phyloP scores from a whole-genome alignment of 768 basidiomycete species.

The Cystofilobasidium bisporidii region DNA sequence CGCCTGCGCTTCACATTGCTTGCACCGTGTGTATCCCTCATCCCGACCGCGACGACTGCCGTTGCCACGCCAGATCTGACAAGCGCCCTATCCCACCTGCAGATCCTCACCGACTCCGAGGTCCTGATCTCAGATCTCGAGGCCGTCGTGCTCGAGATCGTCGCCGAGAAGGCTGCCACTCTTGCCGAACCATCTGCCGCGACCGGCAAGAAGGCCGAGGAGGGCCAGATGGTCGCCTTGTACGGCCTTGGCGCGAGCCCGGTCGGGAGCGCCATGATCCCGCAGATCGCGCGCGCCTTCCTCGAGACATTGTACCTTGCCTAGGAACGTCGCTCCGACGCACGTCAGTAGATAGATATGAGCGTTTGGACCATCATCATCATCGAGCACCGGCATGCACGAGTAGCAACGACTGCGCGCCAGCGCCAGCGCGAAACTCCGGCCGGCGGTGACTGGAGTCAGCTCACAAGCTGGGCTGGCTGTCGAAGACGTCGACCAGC shows the following conservation, averaged over 20 bases:
- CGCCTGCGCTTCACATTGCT: constrained; percentile 82
- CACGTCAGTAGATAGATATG: no score
- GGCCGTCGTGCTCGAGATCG: constrained; percentile 61
- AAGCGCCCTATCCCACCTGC: not conserved
- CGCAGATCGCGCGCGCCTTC: constrained; percentile 32
- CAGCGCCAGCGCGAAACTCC: no score
- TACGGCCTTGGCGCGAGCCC: constrained; percentile 63
- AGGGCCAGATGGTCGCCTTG: constrained; percentile 80
- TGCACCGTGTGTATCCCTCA: constrained; percentile 57
- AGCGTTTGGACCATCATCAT: no score
- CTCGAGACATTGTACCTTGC: constrained; percentile 26
- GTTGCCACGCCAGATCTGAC: not conserved
- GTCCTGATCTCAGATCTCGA: constrained; percentile 76
- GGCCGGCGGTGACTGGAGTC: no score
- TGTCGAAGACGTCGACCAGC: no score
- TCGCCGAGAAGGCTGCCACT: constrained; percentile 40
- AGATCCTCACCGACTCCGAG: constrained; percentile 72
- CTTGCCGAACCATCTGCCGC: constrained; percentile 30
- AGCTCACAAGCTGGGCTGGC: no score
- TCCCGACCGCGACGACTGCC: no score
- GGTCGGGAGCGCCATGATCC: constrained; percentile 70
- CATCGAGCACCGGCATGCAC: no score
- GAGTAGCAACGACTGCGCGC: no score
- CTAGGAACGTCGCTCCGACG: not conserved
- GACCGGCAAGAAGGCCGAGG: constrained; percentile 32